These are phyloP conservation scores for Blastobotrys apis DNA, from an alignment of 1,139 yeast genomes.

Conservation along the genomic window DNA sequence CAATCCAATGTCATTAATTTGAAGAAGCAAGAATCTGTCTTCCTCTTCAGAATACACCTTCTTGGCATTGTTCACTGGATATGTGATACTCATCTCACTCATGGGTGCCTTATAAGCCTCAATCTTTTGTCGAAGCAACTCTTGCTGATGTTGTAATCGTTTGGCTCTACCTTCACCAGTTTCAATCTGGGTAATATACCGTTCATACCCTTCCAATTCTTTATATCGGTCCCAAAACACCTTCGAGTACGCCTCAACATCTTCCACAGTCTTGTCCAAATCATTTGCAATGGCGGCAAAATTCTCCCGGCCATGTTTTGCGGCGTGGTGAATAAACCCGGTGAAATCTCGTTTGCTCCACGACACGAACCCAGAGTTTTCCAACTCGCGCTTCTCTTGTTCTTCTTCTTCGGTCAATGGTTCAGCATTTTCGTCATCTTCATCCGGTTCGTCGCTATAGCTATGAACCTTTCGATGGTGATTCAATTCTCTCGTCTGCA, in stretches of 20 bases:
- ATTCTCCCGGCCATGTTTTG: conserved; percentile 71
- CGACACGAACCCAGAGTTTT: conserved; percentile 62
- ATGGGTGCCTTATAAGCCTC: conserved; percentile 63
- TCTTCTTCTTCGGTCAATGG: conserved; percentile 79
- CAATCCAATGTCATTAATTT: conserved; percentile 78
- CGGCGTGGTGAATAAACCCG: conserved; percentile 76
- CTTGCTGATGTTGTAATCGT: conserved; percentile 60
- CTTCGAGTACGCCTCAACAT: conserved; percentile 63
- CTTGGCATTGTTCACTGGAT: conserved; percentile 82
- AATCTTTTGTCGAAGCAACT: conserved; percentile 60
- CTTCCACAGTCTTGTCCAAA: conserved; percentile 62
- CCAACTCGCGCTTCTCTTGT: conserved; percentile 53
- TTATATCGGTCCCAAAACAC: conserved; percentile 74
- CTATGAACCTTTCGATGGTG: conserved; percentile 67
- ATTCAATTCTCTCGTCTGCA: conserved; percentile 75
- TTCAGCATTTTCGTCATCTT: conserved; percentile 52
- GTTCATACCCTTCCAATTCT: conserved; percentile 81
- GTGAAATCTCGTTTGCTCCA: conserved; percentile 94
- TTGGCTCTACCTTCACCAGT: conserved; percentile 79
- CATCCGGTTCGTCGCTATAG: conserved; percentile 37
- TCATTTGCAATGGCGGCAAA: conserved; percentile 60
- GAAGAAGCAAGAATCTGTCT: conserved; percentile 72
- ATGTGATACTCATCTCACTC: conserved; percentile 72
- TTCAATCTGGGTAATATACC: conserved; percentile 77
- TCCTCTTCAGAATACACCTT: conserved; percentile 80